Percentiles rank a stretch among this genome's conserved stretches.
Evolutionary conservation across 495 filamentous ascomycete genomes (phyloP).

Genomic region (Talaromyces nanjingensis): DNA sequence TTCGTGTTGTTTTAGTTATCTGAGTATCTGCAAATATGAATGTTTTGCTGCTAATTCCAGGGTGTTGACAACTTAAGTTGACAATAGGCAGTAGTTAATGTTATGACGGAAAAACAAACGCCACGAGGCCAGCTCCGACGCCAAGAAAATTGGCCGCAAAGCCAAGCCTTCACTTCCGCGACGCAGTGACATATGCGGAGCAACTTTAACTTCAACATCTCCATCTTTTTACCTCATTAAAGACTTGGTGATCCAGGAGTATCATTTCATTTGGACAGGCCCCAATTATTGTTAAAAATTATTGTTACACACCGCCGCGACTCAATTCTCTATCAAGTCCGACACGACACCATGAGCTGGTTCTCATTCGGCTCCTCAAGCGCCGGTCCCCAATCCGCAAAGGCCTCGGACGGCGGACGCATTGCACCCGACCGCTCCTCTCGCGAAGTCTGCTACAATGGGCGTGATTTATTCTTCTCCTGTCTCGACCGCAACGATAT

Average conservation of each 20-base stretch:
- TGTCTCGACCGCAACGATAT: constrained; percentile 80
- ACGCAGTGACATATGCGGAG: not conserved
- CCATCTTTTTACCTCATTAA: not conserved
- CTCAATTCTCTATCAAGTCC: not conserved
- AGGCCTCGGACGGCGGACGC: constrained; percentile 53
- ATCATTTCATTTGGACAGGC: too few relatives aligned
- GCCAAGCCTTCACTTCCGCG: not conserved
- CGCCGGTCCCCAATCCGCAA: constrained; percentile 28
- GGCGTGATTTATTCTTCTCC: constrained; percentile 75
- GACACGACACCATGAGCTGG: constrained; percentile 29
- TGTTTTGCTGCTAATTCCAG: not conserved
- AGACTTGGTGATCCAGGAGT: not conserved
- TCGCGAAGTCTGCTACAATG: constrained; percentile 77
- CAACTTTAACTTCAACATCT: not conserved
- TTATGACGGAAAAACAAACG: constrained; percentile 15
- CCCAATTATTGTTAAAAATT: too few relatives aligned
- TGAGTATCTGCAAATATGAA: not conserved
- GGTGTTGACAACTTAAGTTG: not conserved
- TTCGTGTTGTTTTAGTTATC: not conserved
- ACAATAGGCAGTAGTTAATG: not conserved
- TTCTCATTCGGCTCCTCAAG: constrained; percentile 35
- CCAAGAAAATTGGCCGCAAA: constrained; percentile 6
- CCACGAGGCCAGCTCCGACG: constrained; percentile 24
- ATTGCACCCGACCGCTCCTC: constrained; percentile 71
- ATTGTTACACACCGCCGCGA: not conserved